Base-by-base conservation (phyloP, 2,329 filamentous ascomycete species). In the Penicillium sp. region DNA sequence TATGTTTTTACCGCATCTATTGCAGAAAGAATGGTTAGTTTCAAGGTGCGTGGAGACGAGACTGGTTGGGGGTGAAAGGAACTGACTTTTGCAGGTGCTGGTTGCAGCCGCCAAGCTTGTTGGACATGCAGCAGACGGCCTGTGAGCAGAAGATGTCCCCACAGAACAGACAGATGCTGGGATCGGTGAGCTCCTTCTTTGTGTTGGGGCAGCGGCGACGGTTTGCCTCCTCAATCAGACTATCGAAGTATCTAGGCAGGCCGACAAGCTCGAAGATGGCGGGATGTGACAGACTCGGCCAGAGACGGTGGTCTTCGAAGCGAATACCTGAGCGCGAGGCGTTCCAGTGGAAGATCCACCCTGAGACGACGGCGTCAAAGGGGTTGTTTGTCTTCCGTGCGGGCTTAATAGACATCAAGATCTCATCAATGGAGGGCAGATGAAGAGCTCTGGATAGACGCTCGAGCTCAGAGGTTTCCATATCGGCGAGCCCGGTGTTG, bases 61-160 rank as follows among this genome's bases (percentile, higher is more conserved):
- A 47, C n/a, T 30, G 18, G 19, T 40, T 22, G 27, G 19, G 31
- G 29, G 19, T 22, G 19, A 22, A 22, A 10, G 18, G 31, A 22
- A 60, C 85, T 72, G 78, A 95, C 87, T 84, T 90, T 56, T 80
- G 75, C 76, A 95, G 84, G 72, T 99, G 93, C 73, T 95, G 89
- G 69, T 92, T 91, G 56, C 88, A 92, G 28, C 95, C 91, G 38
- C 91, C 91, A 52, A 89, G 80, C 56, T 78, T 81, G 52, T 83
- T 84, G 27, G 66, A 61, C 64, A 88, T 82, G 68, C 93, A 99
- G 73, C 93, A 99, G 39, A 91, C 86, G 38, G 87, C 89, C 74
- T 99, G 93, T 9, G 87, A 89, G 72, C 93, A 99, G 71, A 96
- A 92, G 34, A 99, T 89, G n/a, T 91, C 90, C 29, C 93, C 92